These are phyloP conservation scores for Bauhinia variegata DNA, from an alignment of 306 rosid genomes.

Conservation along the genomic window DNA sequence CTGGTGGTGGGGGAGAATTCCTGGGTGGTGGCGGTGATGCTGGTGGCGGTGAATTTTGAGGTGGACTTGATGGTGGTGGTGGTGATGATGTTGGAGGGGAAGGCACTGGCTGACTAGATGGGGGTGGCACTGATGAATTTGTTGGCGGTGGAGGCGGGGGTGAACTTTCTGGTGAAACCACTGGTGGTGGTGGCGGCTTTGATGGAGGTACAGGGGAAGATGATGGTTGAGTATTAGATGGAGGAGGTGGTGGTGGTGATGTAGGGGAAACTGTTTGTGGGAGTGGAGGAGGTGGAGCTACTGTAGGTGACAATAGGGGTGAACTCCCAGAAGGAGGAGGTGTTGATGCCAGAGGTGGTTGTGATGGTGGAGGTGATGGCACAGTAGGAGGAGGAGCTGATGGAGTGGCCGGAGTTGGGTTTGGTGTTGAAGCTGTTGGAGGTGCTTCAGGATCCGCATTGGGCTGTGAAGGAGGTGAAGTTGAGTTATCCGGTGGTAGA, in stretches of 20 bases:
- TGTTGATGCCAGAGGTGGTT: constrained; percentile 23
- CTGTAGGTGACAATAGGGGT: constrained; percentile 34
- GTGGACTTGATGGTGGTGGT: constrained; percentile 41
- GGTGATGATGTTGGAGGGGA: constrained; percentile 45
- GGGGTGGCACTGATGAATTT: constrained; percentile 43
- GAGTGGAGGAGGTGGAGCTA: constrained; percentile 25
- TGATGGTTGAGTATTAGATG: constrained; percentile 27
- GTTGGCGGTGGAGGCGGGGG: constrained; percentile 22
- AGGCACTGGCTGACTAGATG: constrained; percentile 31
- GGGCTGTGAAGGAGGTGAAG: constrained; percentile 41
- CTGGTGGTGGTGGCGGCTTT: constrained; percentile 35
- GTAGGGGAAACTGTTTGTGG: constrained; percentile 12
- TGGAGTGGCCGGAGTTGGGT: constrained; percentile 43
- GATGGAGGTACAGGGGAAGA: constrained; percentile 36
- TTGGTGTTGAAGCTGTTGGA: constrained; percentile 30
- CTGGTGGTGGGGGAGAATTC: constrained; percentile 45
- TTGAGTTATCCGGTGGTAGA: constrained; percentile 9
- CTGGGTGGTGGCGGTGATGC: constrained; percentile 34
- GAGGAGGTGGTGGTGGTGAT: constrained; percentile 31
- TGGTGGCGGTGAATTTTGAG: constrained; percentile 46
- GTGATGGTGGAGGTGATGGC: constrained; percentile 33
- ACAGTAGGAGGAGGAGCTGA: constrained; percentile 38
- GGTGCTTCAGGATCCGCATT: constrained; percentile 39
- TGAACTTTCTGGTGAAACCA: background rate
- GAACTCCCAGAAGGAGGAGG: constrained; percentile 19